These are phyloP conservation scores for Coemansia sp. DNA, from an alignment of 371 early-diverging fungal species.

Conservation along the genomic window DNA sequence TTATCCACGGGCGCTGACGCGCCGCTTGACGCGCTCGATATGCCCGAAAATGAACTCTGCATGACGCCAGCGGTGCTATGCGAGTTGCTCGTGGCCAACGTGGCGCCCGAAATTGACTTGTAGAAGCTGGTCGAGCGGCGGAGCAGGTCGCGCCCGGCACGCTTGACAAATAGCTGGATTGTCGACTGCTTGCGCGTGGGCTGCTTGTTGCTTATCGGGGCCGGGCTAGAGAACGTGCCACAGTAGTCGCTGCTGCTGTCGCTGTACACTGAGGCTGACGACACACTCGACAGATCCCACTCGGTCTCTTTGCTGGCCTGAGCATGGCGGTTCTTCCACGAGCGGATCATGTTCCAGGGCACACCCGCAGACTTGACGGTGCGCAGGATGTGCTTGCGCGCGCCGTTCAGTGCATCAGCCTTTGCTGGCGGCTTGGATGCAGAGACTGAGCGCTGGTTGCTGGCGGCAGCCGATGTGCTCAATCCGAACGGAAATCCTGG, in stretches of 20 bases:
- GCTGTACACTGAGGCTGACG: conserved; percentile 18
- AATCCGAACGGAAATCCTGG: background rate
- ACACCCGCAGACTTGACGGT: conserved; percentile 15
- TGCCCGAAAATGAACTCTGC: background rate
- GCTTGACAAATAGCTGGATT: conserved; percentile 37
- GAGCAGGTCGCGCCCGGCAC: conserved; percentile 37
- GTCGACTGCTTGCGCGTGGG: conserved; percentile 30
- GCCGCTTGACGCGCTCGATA: conserved; percentile 3
- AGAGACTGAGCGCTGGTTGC: background rate
- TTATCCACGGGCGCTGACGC: background rate
- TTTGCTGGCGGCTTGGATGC: background rate
- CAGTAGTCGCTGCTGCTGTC: conserved; percentile 12
- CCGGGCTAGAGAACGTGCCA: conserved; percentile 5
- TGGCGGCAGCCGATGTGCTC: background rate
- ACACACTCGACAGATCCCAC: conserved; percentile 24
- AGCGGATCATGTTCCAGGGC: conserved; percentile 38
- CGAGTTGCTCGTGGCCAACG: conserved; percentile 2
- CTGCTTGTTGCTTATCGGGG: background rate
- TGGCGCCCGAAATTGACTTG: conserved; percentile 27
- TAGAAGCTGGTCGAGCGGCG: conserved; percentile 47
- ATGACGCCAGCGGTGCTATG: background rate
- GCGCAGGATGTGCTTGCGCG: conserved; percentile 20
- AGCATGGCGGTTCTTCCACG: conserved; percentile 15
- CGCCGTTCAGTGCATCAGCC: background rate
- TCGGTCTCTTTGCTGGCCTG: conserved; percentile 1